Conservation (phyloP, 176 grass and related monocot species). For the Tillandsia leiboldiana region DNA sequence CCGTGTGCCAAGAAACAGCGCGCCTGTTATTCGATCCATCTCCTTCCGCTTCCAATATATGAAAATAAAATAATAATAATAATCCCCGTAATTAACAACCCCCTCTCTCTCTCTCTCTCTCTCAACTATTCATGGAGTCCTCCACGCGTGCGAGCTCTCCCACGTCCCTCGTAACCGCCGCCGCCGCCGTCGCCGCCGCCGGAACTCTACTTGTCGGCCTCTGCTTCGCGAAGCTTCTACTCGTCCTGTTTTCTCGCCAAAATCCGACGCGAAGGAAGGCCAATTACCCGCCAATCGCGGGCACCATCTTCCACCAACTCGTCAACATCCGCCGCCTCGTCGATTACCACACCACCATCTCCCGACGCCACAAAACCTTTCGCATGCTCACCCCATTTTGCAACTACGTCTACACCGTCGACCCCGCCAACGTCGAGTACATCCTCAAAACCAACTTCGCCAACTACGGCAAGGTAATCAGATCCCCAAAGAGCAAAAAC, state of each 20-base stretch:
- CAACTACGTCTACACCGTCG: conserved; percentile 64
- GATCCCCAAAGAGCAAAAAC: not conserved
- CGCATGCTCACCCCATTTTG: conserved; percentile 42
- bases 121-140: no score
- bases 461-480: conserved; percentile 62
- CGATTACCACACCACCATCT: conserved; percentile 43
- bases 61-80: no score
- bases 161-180: not conserved
- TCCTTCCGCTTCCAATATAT: no score
- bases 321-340: conserved; percentile 35
- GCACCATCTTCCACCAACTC: conserved; percentile 50
- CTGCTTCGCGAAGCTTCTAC: conserved; percentile 8
- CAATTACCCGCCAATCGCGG: conserved; percentile 44
- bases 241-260: not conserved
- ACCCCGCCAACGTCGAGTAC: conserved; percentile 56
- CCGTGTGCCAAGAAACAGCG: no score
- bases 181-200: conserved; percentile 1
- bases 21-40: no score
- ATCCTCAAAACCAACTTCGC: conserved; percentile 79
- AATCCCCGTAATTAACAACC: no score
- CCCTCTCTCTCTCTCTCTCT: no score
- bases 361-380: conserved; percentile 50
- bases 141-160: not conserved
- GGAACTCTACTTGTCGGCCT: not conserved
- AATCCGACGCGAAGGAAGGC: conserved; percentile 6